Conservation (phyloP, 352 stramenopile species). For the Pythium aphanidermatum region DNA sequence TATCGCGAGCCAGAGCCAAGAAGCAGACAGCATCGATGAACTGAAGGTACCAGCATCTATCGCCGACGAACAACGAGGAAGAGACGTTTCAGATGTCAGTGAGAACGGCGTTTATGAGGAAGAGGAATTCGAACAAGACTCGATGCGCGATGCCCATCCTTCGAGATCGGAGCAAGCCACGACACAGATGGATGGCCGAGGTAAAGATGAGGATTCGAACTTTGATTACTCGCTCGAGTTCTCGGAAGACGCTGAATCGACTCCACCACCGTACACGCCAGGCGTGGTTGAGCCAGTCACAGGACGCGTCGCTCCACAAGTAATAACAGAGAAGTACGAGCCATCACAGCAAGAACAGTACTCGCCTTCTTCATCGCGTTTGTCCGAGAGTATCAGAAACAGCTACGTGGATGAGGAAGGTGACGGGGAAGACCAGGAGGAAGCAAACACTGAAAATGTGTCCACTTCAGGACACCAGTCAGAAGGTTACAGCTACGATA, state of each 20-base stretch:
- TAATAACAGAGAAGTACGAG: too few species aligned
- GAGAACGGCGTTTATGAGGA: slow-evolving; percentile 47
- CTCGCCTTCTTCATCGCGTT: background rate
- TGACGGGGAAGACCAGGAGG: background rate
- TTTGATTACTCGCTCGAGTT: slow-evolving; percentile 79
- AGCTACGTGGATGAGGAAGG: slow-evolving; percentile 14
- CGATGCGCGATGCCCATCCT: background rate
- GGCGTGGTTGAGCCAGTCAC: too few species aligned
- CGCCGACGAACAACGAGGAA: background rate
- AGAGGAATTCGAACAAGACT: slow-evolving; percentile 52
- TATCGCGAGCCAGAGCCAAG: slow-evolving; percentile 30
- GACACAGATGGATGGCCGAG: background rate
- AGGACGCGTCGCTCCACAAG: too few species aligned
- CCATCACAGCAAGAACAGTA: background rate
- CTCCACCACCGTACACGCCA: background rate
- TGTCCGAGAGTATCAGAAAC: slow-evolving; percentile 1
- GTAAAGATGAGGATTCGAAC: slow-evolving; percentile 17
- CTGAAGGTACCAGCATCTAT: background rate
- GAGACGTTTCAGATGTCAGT: slow-evolving; percentile 4
- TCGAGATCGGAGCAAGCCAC: too few species aligned
- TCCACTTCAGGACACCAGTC: slow-evolving; percentile 2
- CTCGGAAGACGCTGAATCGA: slow-evolving; percentile 31
- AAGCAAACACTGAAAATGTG: too few species aligned
- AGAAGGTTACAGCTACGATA: slow-evolving; percentile 3
- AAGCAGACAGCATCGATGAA: slow-evolving; percentile 13